Percentiles rank a stretch among this genome's conserved stretches.
Conservation (phyloP, 1,139 yeast species). For the Suhomyces yuchorum region DNA sequence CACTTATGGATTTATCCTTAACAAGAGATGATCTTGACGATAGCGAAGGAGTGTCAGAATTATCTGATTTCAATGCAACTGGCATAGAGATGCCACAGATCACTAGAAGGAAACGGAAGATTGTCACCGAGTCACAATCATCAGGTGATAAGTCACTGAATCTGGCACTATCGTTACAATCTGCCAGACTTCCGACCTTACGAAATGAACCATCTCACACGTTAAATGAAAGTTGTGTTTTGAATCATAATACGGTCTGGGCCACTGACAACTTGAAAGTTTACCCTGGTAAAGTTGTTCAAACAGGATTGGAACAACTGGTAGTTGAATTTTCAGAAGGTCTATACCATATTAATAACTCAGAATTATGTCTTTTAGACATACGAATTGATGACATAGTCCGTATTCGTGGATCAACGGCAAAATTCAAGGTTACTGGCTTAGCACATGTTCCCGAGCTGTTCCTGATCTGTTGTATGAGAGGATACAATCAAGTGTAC, state of each 20-base stretch:
- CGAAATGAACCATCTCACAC: constrained; percentile 25
- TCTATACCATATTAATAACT: constrained; percentile 27
- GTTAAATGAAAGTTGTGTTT: constrained; percentile 23
- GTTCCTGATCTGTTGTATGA: constrained; percentile 47
- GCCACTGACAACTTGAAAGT: constrained; percentile 39
- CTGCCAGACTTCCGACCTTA: constrained; percentile 13
- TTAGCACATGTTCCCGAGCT: constrained; percentile 25
- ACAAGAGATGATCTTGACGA: background rate
- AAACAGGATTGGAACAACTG: constrained; percentile 28
- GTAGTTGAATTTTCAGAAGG: constrained; percentile 40
- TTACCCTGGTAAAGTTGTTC: constrained; percentile 34
- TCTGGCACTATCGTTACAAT: background rate
- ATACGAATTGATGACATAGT: constrained; percentile 40
- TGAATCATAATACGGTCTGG: constrained; percentile 35
- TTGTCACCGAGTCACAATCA: constrained; percentile 13
- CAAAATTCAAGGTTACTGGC: constrained; percentile 47
- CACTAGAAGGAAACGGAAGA: constrained; percentile 10
- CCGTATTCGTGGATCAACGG: constrained; percentile 21
- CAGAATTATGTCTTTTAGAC: constrained; percentile 36
- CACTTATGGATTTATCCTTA: constrained; percentile 6
- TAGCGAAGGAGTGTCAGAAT: background rate
- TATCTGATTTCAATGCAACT: constrained; percentile 7
- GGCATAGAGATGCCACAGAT: constrained; percentile 7
- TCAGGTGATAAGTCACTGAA: background rate
- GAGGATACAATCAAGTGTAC: constrained; percentile 58